Conservation (phyloP, 768 basidiomycete genomes). For the Gloeophyllum trabeum region DNA sequence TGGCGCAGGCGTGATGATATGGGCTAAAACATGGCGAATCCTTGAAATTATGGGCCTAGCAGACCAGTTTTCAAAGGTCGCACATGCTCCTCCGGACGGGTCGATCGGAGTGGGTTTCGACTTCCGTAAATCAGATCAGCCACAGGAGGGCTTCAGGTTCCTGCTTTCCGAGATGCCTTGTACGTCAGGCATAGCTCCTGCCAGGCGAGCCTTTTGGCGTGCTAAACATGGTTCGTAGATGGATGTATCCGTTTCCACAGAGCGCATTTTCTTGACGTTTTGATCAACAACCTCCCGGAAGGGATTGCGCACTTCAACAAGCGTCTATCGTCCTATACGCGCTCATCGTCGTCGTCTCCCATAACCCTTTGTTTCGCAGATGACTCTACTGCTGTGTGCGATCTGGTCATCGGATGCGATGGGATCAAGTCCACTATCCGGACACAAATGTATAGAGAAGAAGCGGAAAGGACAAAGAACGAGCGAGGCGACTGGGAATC, state of each 20-base stretch:
- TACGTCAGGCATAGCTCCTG: constrained; percentile 6
- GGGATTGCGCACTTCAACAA: constrained; percentile 19
- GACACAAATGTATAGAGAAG: background rate
- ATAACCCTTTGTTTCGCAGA: constrained; percentile 15
- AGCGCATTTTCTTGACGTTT: constrained; percentile 33
- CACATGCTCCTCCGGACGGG: constrained; percentile 12
- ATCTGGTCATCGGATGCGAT: constrained; percentile 21
- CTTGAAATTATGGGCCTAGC: constrained; percentile 15
- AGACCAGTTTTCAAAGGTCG: constrained; percentile 12
- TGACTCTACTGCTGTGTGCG: constrained; percentile 15
- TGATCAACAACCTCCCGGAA: constrained; percentile 19
- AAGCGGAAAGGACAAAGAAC: too few species aligned
- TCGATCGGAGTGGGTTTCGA: constrained; percentile 26
- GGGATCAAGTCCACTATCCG: constrained; percentile 21
- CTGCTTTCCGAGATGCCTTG: constrained; percentile 30
- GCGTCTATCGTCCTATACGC: constrained; percentile 13
- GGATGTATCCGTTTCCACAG: constrained; percentile 33
- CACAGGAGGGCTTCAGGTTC: constrained; percentile 26
- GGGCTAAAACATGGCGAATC: constrained; percentile 17
- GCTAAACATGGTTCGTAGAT: constrained; percentile 11
- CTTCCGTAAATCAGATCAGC: constrained; percentile 30
- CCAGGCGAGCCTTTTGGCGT: background rate
- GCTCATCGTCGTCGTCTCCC: background rate
- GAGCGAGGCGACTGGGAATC: too few species aligned
- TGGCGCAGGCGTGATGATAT: constrained; percentile 21